Conservation (phyloP, 108 stramenopile species). For the Pseudonitzschia multiseries region DNA sequence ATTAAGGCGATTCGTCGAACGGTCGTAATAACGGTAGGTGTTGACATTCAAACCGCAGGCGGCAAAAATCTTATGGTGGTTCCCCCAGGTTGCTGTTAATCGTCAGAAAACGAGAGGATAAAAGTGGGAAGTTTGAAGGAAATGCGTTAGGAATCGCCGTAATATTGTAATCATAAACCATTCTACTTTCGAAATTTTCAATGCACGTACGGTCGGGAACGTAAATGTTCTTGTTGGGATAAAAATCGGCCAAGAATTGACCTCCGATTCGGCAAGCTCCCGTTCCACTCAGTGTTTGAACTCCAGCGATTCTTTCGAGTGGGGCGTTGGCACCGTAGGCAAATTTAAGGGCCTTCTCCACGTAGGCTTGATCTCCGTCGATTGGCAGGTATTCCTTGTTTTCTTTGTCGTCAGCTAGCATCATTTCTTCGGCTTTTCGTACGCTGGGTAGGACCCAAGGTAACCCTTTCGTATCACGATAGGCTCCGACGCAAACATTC, state of each 20-base stretch:
- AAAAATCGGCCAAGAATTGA: conserved; percentile 81
- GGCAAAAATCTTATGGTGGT: conserved; percentile 92
- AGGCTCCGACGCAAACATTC: conserved; percentile 95
- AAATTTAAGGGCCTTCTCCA: conserved; percentile 84
- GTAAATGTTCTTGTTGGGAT: conserved; percentile 71
- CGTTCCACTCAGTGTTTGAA: conserved; percentile 95
- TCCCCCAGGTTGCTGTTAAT: conserved; percentile 84
- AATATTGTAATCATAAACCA: neutral
- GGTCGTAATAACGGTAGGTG: conserved; percentile 91
- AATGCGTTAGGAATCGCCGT: neutral
- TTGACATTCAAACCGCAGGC: conserved; percentile 85
- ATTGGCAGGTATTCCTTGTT: conserved; percentile 97
- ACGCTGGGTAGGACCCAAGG: conserved; percentile 95
- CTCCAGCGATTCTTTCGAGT: conserved; percentile 78
- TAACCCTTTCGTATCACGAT: conserved; percentile 88
- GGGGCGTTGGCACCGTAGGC: conserved; percentile 86
- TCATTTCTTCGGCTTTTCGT: conserved; percentile 78
- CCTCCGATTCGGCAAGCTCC: conserved; percentile 95
- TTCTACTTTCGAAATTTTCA: neutral
- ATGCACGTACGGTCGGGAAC: conserved; percentile 74
- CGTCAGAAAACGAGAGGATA: neutral
- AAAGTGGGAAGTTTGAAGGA: neutral
- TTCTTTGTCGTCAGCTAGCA: conserved; percentile 56
- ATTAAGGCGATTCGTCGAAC: conserved; percentile 83
- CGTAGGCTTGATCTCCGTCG: conserved; percentile 85